Conservation (phyloP, 2,329 filamentous ascomycete genomes). For the Aquanectria penicillioides region DNA sequence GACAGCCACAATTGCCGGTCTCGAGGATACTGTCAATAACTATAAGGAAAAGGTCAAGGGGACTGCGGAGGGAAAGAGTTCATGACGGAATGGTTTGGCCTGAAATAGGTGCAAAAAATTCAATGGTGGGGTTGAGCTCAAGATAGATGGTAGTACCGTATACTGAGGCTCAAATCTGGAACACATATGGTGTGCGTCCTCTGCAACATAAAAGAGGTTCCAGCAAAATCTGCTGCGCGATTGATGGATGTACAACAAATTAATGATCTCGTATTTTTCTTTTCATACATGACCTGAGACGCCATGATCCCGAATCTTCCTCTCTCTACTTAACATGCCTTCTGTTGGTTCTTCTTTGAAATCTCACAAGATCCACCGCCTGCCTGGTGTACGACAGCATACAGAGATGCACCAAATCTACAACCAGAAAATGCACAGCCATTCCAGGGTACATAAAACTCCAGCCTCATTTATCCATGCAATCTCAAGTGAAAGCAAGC, state of each 20-base stretch:
- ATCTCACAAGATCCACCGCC: not conserved
- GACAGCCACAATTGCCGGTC: conserved; percentile 46
- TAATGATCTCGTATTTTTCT: not conserved
- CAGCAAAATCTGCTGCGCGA: not conserved
- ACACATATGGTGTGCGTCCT: too few relatives aligned
- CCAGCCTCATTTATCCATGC: not conserved
- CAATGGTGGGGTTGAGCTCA: not conserved
- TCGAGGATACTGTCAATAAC: conserved; percentile 52
- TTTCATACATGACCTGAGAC: conserved; percentile 6
- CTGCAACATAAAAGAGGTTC: too few relatives aligned
- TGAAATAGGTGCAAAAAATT: too few relatives aligned
- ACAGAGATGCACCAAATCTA: not conserved
- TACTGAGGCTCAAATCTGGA: too few relatives aligned
- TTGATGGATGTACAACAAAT: conserved; percentile 5
- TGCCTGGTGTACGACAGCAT: not conserved
- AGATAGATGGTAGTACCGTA: not conserved
- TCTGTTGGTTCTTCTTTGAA: not conserved
- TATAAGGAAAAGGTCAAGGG: conserved; percentile 43
- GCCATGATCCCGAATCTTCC: not conserved
- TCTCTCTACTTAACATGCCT: not conserved
- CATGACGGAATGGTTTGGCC: conserved; percentile 20
- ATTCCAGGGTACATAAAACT: conserved; percentile 10
- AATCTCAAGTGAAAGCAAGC: conserved; percentile 14
- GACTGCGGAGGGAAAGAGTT: conserved; percentile 24
- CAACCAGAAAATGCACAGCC: not conserved